Conservation (phyloP, 768 basidiomycete species). For the Megacollybia marginata region DNA sequence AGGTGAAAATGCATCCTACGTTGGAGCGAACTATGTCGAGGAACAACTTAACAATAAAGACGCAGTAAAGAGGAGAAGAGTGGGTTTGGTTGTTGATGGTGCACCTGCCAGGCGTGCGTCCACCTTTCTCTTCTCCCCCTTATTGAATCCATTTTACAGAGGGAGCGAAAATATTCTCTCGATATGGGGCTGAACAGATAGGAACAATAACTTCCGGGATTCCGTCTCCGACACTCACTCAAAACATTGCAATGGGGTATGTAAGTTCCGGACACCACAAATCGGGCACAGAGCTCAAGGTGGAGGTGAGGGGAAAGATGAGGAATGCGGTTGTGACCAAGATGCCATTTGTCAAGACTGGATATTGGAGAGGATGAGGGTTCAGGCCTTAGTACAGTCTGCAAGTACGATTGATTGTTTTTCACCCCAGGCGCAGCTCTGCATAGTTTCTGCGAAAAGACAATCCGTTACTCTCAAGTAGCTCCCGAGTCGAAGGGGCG, state of each 20-base stretch:
- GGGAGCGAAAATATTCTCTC: conserved; percentile 67
- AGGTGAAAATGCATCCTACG: conserved; percentile 61
- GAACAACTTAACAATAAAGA: conserved; percentile 59
- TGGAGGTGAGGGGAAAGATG: conserved; percentile 79
- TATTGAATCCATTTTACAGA: conserved; percentile 32
- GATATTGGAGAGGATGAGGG: conserved; percentile 65
- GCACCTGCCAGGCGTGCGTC: conserved; percentile 77
- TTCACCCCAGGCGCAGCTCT: too few species aligned
- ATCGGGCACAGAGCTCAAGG: conserved; percentile 78
- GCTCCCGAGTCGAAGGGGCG: too few species aligned
- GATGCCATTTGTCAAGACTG: conserved; percentile 85
- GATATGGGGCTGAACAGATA: conserved; percentile 43
- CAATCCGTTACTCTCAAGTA: too few species aligned
- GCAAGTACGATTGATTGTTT: too few species aligned
- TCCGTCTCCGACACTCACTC: conserved; percentile 81
- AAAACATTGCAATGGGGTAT: conserved; percentile 97
- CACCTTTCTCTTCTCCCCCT: neutral
- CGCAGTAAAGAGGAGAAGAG: conserved; percentile 68
- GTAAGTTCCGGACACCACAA: conserved; percentile 77
- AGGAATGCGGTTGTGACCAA: conserved; percentile 66
- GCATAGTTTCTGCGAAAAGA: too few species aligned
- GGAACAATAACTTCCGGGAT: conserved; percentile 90
- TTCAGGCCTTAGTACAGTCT: too few species aligned
- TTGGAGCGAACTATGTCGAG: conserved; percentile 69
- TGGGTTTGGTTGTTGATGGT: conserved; percentile 77